These are phyloP conservation scores for Hypoxylon perforatum DNA, from an alignment of 495 filamentous ascomycete genomes.

Conservation along the genomic window DNA sequence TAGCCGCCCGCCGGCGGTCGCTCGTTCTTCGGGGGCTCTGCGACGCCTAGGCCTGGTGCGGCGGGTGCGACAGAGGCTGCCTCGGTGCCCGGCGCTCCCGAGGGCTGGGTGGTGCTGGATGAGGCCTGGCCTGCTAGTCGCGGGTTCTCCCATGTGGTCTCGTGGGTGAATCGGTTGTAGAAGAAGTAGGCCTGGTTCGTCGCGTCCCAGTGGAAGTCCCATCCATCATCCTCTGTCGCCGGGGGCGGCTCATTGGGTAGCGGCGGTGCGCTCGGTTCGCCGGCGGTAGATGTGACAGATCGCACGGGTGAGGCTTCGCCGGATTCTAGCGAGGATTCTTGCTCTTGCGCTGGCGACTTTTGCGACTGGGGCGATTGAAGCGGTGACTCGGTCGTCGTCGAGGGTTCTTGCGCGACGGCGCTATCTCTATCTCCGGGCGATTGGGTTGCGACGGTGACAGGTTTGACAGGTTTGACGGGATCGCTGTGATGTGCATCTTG, in stretches of 20 bases:
- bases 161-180: constrained; percentile 82
- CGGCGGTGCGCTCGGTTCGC: constrained; percentile 49
- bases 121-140: constrained; percentile 66
- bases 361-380: background rate
- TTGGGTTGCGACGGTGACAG: background rate
- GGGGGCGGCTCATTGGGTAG: constrained; percentile 54
- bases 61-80: constrained; percentile 30
- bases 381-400: background rate
- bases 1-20: constrained; percentile 72
- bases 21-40: constrained; percentile 48
- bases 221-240: constrained; percentile 78
- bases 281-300: constrained; percentile 13
- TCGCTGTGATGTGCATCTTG: constrained; percentile 28
- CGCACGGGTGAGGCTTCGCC: constrained; percentile 46
- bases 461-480: too few relatives aligned
- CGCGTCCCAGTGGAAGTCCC: constrained; percentile 86
- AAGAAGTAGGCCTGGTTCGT: constrained; percentile 82
- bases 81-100: constrained; percentile 33
- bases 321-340: constrained; percentile 32
- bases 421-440: constrained; percentile 10
- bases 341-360: background rate
- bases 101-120: constrained; percentile 24
- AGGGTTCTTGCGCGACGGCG: constrained; percentile 9
- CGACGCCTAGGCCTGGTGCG: constrained; percentile 34
- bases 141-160: constrained; percentile 91